Evolutionary conservation across 805 yeast genomes (phyloP).

Genomic region (Cephaloascus fragrans): DNA sequence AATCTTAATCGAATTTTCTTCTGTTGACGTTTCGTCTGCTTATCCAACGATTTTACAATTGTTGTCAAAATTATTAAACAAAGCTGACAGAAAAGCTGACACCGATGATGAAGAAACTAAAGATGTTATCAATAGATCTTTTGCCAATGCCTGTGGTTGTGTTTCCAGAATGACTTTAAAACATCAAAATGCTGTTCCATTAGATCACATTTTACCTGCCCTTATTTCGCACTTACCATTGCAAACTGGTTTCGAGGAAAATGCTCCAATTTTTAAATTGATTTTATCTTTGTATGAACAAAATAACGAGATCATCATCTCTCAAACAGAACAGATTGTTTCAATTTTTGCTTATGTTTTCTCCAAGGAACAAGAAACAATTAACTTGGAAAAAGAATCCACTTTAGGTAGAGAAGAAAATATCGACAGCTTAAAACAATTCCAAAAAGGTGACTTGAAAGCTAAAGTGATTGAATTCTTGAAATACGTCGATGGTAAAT

Average conservation of each 20-base stretch:
- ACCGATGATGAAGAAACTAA: conserved; percentile 68
- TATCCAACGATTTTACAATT: conserved; percentile 68
- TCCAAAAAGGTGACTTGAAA: conserved; percentile 59
- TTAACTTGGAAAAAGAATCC: conserved; percentile 58
- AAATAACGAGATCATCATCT: conserved; percentile 43
- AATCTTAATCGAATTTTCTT: conserved; percentile 44
- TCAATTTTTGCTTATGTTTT: conserved; percentile 64
- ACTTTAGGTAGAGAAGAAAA: conserved; percentile 83
- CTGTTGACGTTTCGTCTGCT: conserved; percentile 49
- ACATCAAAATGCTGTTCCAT: conserved; percentile 63
- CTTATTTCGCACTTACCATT: conserved; percentile 77
- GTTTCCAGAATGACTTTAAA: conserved; percentile 84
- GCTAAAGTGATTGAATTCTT: conserved; percentile 58
- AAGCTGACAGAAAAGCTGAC: conserved; percentile 45
- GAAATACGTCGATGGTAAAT: conserved; percentile 59
- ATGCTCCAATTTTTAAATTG: conserved; percentile 78
- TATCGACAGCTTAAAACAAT: conserved; percentile 69
- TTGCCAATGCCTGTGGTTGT: conserved; percentile 95
- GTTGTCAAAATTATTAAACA: conserved; percentile 70
- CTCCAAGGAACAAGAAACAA: conserved; percentile 64
- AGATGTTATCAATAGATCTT: conserved; percentile 73
- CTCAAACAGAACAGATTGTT: conserved; percentile 52
- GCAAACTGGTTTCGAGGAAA: conserved; percentile 84
- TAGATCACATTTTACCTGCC: conserved; percentile 65
- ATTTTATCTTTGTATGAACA: conserved; percentile 62